Evolutionary conservation across 1,284 basidiomycete species (phyloP), one percentile per base, ranked within the genome.

Genomic region (Ustilago lituana): DNA sequence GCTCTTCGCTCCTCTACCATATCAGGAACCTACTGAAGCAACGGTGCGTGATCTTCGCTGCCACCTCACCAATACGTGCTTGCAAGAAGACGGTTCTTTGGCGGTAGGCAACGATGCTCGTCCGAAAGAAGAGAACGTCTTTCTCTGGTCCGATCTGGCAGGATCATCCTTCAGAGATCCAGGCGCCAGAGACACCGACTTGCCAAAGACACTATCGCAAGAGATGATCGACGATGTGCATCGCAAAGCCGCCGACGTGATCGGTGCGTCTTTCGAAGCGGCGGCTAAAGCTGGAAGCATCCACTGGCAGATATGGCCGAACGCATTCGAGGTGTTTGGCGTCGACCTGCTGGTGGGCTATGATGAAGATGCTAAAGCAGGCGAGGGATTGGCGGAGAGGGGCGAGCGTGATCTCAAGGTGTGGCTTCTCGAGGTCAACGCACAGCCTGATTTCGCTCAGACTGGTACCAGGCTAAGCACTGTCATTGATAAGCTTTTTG

Each of bases 311-410:
- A 91, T 89, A 77, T 61, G 85, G 52, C 91, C 92, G 0, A 97
- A 98, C 78, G 92, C 92, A 0, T 98, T 97, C 78, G 96, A 98
- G 82, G 87, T 98, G 11, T 98, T 91, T 78, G 95, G 95, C 0
- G 87, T 93, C 10, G 95, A 98, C 81, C 90, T 98, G 65, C 84
- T 98, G 14, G 87, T 97, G 26, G 88, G 88, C 6, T 86, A 46
- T 24, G 40, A 61, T 33, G 56, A 55, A 31, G 68, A 36, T 9
- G 55, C 20, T 10, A 57, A 22, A 31, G 66, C n/a, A 4, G 20
- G 15, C 14, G 29, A 17, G 8, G 24, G 19, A 3, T 20, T 10
- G 6, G 14, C 23, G n/a, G 27, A 31, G 24, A 17, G n/a, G n/a
- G 27, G 19, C 11, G 19, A 35, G 12, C 7, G 26, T 1, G 45